Evolutionary conservation across 140 eudicot species (phyloP).

Genomic region (Cichorium intybus): DNA sequence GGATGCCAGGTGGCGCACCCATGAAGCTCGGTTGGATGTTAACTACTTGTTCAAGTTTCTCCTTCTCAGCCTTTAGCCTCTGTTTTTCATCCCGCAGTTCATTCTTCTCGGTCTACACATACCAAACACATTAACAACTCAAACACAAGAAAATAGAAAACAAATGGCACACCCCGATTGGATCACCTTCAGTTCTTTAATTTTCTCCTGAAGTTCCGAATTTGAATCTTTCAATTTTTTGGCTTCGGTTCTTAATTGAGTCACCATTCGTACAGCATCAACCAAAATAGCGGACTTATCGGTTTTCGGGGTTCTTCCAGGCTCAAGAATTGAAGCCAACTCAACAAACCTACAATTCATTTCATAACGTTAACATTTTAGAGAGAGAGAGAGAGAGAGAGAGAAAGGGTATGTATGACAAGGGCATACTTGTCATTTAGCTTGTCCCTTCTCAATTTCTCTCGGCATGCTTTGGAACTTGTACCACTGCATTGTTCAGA

Average conservation of each 20-base stretch:
- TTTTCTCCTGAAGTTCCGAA: slow-evolving; percentile 72
- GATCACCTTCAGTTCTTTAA: slow-evolving; percentile 84
- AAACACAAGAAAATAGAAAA: neutral
- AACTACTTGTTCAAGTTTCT: slow-evolving; percentile 75
- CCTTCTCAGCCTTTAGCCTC: slow-evolving; percentile 82
- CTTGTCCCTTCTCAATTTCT: slow-evolving; percentile 83
- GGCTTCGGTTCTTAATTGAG: slow-evolving; percentile 67
- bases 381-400: neutral
- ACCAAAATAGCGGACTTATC: slow-evolving; percentile 87
- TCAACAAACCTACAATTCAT: slow-evolving; percentile 58
- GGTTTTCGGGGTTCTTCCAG: slow-evolving; percentile 70
- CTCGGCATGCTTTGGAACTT: slow-evolving; percentile 96
- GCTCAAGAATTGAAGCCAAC: slow-evolving; percentile 77
- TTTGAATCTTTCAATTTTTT: slow-evolving; percentile 77
- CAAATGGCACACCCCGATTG: neutral
- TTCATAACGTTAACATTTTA: neutral
- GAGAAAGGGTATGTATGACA: neutral
- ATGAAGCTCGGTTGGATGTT: slow-evolving; percentile 63
- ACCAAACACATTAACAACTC: neutral
- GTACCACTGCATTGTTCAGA: slow-evolving; percentile 64
- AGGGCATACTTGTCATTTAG: slow-evolving; percentile 80
- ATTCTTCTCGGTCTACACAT: slow-evolving; percentile 68
- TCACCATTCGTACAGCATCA: slow-evolving; percentile 84
- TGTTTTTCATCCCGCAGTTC: slow-evolving; percentile 94
- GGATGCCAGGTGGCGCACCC: slow-evolving; percentile 52